phyloP scores from a whole-genome alignment of 805 yeast species.

The Nakazawaea ishiwadae region DNA sequence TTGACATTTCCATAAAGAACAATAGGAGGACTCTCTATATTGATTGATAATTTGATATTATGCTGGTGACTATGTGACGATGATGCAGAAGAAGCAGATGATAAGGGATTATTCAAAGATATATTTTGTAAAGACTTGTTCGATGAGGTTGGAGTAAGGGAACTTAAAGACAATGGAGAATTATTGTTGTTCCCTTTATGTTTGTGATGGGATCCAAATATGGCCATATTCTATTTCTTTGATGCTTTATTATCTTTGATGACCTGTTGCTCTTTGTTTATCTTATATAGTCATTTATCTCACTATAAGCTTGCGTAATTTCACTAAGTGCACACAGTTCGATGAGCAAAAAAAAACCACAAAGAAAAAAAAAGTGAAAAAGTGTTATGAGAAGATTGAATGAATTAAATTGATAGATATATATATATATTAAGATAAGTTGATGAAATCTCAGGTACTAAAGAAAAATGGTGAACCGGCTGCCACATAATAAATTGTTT shows the following conservation, averaged over 20 bases:
- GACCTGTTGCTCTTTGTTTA: background rate
- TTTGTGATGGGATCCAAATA: conserved; percentile 9
- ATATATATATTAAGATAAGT: too few species aligned
- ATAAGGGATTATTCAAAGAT: background rate
- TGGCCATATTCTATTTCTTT: too few species aligned
- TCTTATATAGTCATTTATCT: background rate
- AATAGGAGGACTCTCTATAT: conserved; percentile 88
- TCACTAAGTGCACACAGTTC: background rate
- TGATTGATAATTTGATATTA: conserved; percentile 40
- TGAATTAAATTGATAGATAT: too few species aligned
- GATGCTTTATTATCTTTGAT: too few species aligned
- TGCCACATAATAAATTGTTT: too few species aligned
- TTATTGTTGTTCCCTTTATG: background rate
- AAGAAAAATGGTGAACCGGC: too few species aligned
- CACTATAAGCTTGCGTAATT: too few species aligned
- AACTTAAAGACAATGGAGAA: conserved; percentile 4
- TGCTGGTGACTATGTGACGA: background rate
- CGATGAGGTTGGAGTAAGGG: conserved; percentile 11
- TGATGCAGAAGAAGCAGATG: too few species aligned
- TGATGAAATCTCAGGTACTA: too few species aligned
- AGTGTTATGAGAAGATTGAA: background rate
- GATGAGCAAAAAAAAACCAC: background rate
- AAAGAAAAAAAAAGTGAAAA: too few species aligned
- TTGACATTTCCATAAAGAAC: conserved; percentile 74
- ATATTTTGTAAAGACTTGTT: conserved; percentile 10